phyloP scores from a whole-genome alignment of 169 alveolate species.

The Plasmodium ovale region DNA sequence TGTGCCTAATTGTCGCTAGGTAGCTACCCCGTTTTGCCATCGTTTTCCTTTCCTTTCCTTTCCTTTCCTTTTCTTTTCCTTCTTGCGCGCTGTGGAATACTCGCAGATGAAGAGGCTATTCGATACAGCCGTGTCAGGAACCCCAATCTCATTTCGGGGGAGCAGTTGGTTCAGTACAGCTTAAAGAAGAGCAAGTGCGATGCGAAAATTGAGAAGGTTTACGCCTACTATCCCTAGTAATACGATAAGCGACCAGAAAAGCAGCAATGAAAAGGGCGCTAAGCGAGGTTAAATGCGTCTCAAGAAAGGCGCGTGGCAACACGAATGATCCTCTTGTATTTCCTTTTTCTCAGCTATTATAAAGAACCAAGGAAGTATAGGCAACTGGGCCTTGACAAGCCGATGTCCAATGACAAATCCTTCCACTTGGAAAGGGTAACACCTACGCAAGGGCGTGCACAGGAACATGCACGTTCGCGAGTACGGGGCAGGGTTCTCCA shows the following conservation, averaged over 20 bases:
- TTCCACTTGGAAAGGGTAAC: slow-evolving; percentile 30
- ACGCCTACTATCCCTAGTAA: slow-evolving; percentile 70
- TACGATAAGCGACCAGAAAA: background rate
- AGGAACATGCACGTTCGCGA: background rate
- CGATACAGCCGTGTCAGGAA: slow-evolving; percentile 1
- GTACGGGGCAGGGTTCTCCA: no score
- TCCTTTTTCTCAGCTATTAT: slow-evolving; percentile 13
- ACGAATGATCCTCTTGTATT: background rate
- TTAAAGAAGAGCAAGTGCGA: slow-evolving; percentile 51
- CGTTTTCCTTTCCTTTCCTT: background rate
- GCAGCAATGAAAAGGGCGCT: background rate
- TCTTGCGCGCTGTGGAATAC: background rate
- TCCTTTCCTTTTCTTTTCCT: background rate
- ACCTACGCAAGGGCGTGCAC: background rate
- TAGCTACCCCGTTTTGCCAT: background rate
- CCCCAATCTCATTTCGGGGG: slow-evolving; percentile 36
- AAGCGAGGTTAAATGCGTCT: background rate
- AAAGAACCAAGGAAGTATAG: slow-evolving; percentile 34
- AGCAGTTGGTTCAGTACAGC: slow-evolving; percentile 23
- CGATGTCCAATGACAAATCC: slow-evolving; percentile 62
- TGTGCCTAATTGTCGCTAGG: background rate
- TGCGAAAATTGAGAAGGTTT: slow-evolving; percentile 47
- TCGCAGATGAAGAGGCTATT: slow-evolving; percentile 43
- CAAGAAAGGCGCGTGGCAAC: background rate
- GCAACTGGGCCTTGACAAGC: slow-evolving; percentile 23